These are phyloP conservation scores for Labyrinthula sp. DNA, from an alignment of 352 stramenopile species.

Conservation along the genomic window DNA sequence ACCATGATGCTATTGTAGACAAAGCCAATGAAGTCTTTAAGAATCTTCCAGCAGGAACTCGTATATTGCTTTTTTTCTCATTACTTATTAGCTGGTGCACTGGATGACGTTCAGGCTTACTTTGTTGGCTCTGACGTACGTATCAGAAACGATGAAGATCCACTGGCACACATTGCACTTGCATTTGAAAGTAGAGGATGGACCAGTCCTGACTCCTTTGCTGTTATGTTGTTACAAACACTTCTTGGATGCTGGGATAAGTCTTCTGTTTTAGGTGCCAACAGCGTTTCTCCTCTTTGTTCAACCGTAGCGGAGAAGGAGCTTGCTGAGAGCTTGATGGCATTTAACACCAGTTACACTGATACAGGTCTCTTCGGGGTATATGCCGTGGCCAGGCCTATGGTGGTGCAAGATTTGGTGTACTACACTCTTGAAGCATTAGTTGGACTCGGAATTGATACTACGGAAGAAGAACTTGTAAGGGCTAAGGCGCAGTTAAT, in stretches of 20 bases:
- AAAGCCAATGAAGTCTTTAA: conserved; percentile 89
- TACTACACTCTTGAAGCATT: conserved; percentile 80
- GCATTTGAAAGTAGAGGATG: conserved; percentile 92
- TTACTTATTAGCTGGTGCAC: conserved; percentile 41
- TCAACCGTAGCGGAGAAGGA: conserved; percentile 82
- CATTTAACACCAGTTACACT: conserved; percentile 99
- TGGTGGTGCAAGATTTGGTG: conserved; percentile 39
- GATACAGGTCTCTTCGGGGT: conserved; percentile 97
- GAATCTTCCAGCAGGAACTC: conserved; percentile 60
- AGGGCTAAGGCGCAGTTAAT: conserved; percentile 95
- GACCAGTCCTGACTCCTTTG: conserved; percentile 91
- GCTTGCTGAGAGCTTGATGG: conserved; percentile 85
- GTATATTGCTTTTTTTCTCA: too few species aligned
- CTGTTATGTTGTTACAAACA: conserved; percentile 92
- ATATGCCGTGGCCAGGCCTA: conserved; percentile 68
- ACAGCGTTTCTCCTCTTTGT: conserved; percentile 81
- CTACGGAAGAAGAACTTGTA: conserved; percentile 76
- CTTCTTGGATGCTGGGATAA: conserved; percentile 69
- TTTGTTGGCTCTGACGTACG: conserved; percentile 68
- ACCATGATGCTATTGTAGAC: conserved; percentile 88
- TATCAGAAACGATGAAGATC: conserved; percentile 59
- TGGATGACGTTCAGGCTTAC: conserved; percentile 51
- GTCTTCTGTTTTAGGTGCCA: conserved; percentile 67
- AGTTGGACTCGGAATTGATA: conserved; percentile 78
- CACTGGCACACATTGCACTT: conserved; percentile 77